Conservation (phyloP, 805 yeast genomes). For the Sugiyamaella floridensis region DNA sequence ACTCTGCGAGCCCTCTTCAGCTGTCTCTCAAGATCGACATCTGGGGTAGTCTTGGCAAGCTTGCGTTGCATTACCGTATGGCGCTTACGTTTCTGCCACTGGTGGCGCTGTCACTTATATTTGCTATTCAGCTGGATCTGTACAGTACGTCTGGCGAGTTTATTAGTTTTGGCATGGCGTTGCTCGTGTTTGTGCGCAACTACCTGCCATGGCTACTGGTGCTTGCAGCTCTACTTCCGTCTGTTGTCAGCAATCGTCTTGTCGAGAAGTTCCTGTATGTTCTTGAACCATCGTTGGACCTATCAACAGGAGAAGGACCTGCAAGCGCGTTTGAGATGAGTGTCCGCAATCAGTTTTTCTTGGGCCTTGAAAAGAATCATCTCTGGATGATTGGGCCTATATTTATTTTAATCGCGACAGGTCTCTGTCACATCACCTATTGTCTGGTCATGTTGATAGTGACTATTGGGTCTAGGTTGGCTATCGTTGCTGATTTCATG, state of each 20-base stretch:
- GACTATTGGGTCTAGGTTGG: not conserved
- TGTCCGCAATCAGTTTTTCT: constrained; percentile 36
- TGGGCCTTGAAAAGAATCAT: constrained; percentile 57
- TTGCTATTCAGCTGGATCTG: constrained; percentile 47
- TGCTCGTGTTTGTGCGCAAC: constrained; percentile 33
- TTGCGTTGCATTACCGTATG: constrained; percentile 68
- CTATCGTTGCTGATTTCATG: not conserved
- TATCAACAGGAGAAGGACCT: constrained; percentile 16
- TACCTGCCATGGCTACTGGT: constrained; percentile 25
- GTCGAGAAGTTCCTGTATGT: constrained; percentile 30
- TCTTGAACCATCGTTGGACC: constrained; percentile 44
- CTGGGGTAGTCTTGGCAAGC: constrained; percentile 50
- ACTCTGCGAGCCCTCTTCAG: constrained; percentile 1
- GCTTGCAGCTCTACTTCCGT: constrained; percentile 28
- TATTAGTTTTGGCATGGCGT: constrained; percentile 41
- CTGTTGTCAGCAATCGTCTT: constrained; percentile 29
- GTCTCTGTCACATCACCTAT: constrained; percentile 35
- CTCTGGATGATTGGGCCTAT: constrained; percentile 55
- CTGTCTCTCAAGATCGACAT: constrained; percentile 42
- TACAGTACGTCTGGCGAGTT: constrained; percentile 37
- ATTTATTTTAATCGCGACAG: constrained; percentile 42
- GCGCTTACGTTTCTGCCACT: constrained; percentile 64
- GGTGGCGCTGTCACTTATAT: constrained; percentile 44
- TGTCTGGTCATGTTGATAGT: constrained; percentile 13
- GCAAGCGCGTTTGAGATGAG: not conserved